A percentile compares a stretch with the other conserved stretches of the same genome.
These are phyloP conservation scores for Exobasidium cylindrosporum DNA, from an alignment of 1,284 basidiomycete genomes.

Conservation along the genomic window DNA sequence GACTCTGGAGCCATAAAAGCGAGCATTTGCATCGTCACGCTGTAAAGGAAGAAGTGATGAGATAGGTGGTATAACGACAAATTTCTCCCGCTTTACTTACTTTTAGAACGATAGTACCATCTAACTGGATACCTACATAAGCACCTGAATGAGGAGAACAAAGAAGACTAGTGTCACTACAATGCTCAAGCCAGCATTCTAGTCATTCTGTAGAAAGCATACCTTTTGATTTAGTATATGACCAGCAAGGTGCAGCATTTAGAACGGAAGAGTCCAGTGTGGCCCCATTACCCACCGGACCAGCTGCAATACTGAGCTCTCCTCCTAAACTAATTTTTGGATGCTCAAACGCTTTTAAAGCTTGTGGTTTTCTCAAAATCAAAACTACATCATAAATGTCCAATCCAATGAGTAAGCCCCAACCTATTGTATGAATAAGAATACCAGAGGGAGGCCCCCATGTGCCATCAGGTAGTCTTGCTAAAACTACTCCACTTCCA, in stretches of 20 bases:
- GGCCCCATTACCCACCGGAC: conserved; percentile 55
- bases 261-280: conserved; percentile 45
- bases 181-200: not conserved
- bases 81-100: not conserved
- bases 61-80: not conserved
- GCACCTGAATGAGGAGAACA: too few species aligned
- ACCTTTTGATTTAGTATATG: conserved; percentile 54
- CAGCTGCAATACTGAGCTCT: conserved; percentile 46
- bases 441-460: conserved; percentile 54
- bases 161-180: not conserved
- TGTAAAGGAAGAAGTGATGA: too few species aligned
- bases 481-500: conserved; percentile 52
- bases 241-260: conserved; percentile 49
- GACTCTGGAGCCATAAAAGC: conserved; percentile 38
- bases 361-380: conserved; percentile 48
- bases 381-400: conserved; percentile 57
- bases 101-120: conserved; percentile 49
- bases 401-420: conserved; percentile 50
- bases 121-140: conserved; percentile 53
- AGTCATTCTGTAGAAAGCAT: conserved; percentile 9
- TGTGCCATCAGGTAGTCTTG: conserved; percentile 45
- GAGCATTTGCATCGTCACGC: conserved; percentile 43
- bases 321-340: conserved; percentile 52
- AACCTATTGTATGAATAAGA: conserved; percentile 50
- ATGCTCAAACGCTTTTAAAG: conserved; percentile 44